Evolutionary conservation across 2,329 filamentous ascomycete genomes (phyloP).

Genomic region (Fusarium tupiense): DNA sequence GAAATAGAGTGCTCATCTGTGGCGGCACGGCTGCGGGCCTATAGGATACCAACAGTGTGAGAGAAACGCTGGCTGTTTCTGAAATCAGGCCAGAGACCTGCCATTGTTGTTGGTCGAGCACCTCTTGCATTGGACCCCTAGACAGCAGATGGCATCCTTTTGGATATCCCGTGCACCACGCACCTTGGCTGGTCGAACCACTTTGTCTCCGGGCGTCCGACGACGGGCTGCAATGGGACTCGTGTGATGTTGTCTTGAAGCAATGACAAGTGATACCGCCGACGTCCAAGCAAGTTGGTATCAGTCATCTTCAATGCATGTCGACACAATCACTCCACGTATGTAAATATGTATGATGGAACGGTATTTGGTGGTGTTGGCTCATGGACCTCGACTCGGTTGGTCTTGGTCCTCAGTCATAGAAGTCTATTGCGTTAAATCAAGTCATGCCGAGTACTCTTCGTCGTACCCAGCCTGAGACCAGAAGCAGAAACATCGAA

Average conservation of each 20-base stretch:
- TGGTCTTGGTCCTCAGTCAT: conserved; percentile 41
- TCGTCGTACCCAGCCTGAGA: conserved; percentile 11
- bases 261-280: neutral
- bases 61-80: conserved; percentile 24
- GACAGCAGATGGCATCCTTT: neutral
- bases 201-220: conserved; percentile 27
- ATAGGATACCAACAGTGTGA: neutral
- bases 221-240: conserved; percentile 11
- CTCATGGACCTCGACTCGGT: conserved; percentile 39
- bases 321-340: conserved; percentile 19
- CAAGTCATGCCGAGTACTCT: conserved; percentile 17
- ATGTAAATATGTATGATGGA: conserved; percentile 4
- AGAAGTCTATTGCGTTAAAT: conserved; percentile 40
- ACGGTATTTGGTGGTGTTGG: conserved; percentile 34
- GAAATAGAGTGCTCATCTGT: conserved; percentile 11
- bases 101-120: conserved; percentile 3
- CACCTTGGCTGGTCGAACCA: conserved; percentile 6
- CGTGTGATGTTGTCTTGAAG: neutral
- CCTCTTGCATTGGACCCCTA: conserved; percentile 2
- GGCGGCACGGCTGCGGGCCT: neutral
- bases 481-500: conserved; percentile 30
- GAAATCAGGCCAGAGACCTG: neutral
- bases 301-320: conserved; percentile 2
- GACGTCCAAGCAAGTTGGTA: neutral
- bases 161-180: conserved; percentile 3